Evolutionary conservation across 768 basidiomycete genomes (phyloP).

Genomic region (Rubroboletus pulcherrimus): DNA sequence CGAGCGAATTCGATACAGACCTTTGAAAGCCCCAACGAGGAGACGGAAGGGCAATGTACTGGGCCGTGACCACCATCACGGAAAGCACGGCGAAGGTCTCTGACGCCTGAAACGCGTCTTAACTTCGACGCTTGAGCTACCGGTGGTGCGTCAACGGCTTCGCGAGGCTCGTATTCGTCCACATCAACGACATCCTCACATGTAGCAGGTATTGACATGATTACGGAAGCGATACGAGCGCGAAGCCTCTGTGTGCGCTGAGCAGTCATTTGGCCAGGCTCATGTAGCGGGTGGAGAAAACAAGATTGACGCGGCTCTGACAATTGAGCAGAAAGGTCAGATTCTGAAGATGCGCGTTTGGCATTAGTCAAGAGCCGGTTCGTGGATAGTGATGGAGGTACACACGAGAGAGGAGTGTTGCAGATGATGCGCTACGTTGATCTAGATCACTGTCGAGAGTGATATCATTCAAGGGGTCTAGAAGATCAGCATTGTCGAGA

Average conservation of each 20-base stretch:
- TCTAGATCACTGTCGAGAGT: constrained; percentile 18
- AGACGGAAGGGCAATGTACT: constrained; percentile 4
- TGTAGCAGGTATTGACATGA: constrained; percentile 29
- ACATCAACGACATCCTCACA: constrained; percentile 12
- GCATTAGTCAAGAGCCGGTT: constrained; percentile 3
- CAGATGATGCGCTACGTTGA: constrained; percentile 17
- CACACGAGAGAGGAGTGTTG: constrained; percentile 18
- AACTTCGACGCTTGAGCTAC: constrained; percentile 11
- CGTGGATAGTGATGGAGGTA: constrained; percentile 4
- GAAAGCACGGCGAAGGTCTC: constrained; percentile 27
- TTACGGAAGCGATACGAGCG: constrained; percentile 23
- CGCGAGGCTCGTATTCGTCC: constrained; percentile 1
- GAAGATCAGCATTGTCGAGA: neutral
- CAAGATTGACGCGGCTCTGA: constrained; percentile 9
- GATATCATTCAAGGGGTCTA: constrained; percentile 11
- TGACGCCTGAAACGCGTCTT: constrained; percentile 22
- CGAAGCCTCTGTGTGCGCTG: constrained; percentile 25
- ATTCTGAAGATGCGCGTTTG: constrained; percentile 7
- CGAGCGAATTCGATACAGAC: constrained; percentile 3
- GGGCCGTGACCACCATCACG: constrained; percentile 7
- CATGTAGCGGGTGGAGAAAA: constrained; percentile 13
- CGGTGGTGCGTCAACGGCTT: neutral
- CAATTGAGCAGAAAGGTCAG: neutral
- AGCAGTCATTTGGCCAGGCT: constrained; percentile 27
- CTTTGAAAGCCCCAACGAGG: constrained; percentile 13